phyloP scores from a whole-genome alignment of 331 rosid genomes.

The Acacia concinna region DNA sequence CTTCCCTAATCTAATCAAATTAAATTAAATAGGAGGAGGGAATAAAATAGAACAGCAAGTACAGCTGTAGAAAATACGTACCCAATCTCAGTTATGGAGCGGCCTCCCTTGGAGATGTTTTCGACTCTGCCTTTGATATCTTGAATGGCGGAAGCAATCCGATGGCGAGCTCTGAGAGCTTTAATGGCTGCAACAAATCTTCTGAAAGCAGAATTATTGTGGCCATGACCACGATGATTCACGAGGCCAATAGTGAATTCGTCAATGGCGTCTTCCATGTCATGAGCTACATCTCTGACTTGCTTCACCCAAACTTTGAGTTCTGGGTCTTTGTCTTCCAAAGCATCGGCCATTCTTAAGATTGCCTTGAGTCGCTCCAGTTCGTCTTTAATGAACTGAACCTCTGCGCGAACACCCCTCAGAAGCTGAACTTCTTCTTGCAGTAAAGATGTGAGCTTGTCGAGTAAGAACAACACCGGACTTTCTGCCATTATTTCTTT shows the following conservation, averaged over 20 bases:
- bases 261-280: conserved; percentile 54
- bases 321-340: conserved; percentile 45
- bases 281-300: conserved; percentile 44
- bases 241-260: conserved; percentile 37
- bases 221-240: conserved; percentile 22
- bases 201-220: background rate
- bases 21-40: no score
- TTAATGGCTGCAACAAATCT: background rate
- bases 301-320: conserved; percentile 45
- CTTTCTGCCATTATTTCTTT: conserved; percentile 43
- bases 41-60: no score
- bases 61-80: background rate
- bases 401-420: conserved; percentile 39
- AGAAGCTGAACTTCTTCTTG: conserved; percentile 43
- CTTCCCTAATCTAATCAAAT: no score
- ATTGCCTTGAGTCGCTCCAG: conserved; percentile 36
- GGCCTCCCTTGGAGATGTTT: conserved; percentile 32
- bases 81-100: conserved; percentile 15
- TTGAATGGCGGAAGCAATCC: conserved; percentile 39
- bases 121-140: conserved; percentile 35
- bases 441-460: conserved; percentile 28
- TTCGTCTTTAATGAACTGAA: conserved; percentile 41
- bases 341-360: conserved; percentile 41
- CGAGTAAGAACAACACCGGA: conserved; percentile 34
- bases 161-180: conserved; percentile 33